Base-by-base conservation (phyloP, 345 rosid species). In the Heritiera fomes region DNA sequence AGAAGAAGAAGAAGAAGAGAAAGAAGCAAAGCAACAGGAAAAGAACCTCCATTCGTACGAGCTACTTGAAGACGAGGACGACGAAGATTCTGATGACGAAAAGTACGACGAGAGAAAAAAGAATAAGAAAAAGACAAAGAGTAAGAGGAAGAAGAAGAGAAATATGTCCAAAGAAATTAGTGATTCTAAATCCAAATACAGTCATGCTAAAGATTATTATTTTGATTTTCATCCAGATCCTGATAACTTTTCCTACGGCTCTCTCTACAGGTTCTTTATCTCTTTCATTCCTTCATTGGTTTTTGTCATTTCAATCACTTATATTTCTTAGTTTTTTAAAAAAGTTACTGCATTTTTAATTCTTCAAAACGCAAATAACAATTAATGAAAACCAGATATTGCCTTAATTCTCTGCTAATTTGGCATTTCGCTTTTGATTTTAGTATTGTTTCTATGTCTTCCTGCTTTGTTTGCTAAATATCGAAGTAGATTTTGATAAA, bases 141-240 rank as follows among this genome's bases (percentile, higher is more conserved):
- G 76, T 80, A 78, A 75, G 80, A 82, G 77, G 83, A 84, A 79
- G 66, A 83, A 80, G 82, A 85, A 81, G 83, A 80, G 85, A 71
- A 88, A 79, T 83, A 78, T 71, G 13, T 80, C 77, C 3, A 60
- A 43, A 50, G 50, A 75, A 53, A 40, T 59, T 3, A 76, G 63
- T 73, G 85, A 78, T 63, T 84, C 90, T 12, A 89, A 85, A 81
- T 82, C 90, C 0, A 89, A 87, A 80, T 81, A 89, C 0, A 82
- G 77, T 45, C 91, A 90, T 52, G 71, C 87, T 8, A 94, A 92
- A 82, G 98, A 92, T 82, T 96, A 94, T 83, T 91, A 85, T 89
- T 84, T 96, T 62, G 98, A 94, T 83, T 86, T 92, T 79, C 95
- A 87, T 75, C 97, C 97, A 60, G 99, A 96, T 82, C 88, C 85